These are phyloP conservation scores for Chlamydomonas sphaeroides DNA, from an alignment of 139 green algal genomes.

Conservation along the genomic window DNA sequence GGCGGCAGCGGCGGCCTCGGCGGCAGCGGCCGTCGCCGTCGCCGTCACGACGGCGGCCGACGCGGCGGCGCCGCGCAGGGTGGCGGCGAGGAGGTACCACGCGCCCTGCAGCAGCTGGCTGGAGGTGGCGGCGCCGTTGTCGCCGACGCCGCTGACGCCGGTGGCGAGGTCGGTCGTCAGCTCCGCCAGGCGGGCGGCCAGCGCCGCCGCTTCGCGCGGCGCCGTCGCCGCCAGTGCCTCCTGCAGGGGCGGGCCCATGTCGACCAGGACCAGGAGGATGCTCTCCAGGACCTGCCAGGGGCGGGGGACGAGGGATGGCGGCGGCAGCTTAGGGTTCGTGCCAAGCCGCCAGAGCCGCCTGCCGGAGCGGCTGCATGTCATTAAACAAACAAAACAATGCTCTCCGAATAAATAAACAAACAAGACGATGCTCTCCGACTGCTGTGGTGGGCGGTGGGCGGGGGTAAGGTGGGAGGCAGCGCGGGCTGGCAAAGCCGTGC, in stretches of 20 bases:
- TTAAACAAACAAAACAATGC: no score
- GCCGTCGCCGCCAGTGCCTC: not conserved
- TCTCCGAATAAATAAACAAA: no score
- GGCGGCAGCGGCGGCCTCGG: not conserved
- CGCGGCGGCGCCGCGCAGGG: not conserved
- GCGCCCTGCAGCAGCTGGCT: conserved; percentile 18
- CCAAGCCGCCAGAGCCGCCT: no score
- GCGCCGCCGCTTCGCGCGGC: not conserved
- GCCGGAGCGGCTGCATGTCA: no score
- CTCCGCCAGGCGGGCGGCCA: not conserved
- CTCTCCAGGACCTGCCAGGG: conserved; percentile 5
- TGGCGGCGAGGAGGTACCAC: conserved; percentile 21
- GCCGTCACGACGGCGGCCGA: not conserved
- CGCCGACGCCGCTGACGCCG: not conserved
- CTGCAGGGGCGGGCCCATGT: not conserved
- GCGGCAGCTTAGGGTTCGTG: no score
- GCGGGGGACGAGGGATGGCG: not conserved
- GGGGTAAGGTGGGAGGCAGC: not conserved
- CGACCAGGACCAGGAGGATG: conserved; percentile 12
- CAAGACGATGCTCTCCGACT: no score
- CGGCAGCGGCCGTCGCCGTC: not conserved
- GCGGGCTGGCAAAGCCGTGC: no score
- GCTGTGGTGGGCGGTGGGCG: not conserved
- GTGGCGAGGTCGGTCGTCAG: not conserved
- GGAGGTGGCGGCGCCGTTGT: not conserved